A percentile compares a stretch with the other conserved stretches of the same genome.
These are phyloP conservation scores for Stachybotrys echinatus DNA, from an alignment of 2,329 filamentous ascomycete genomes.

Conservation along the genomic window DNA sequence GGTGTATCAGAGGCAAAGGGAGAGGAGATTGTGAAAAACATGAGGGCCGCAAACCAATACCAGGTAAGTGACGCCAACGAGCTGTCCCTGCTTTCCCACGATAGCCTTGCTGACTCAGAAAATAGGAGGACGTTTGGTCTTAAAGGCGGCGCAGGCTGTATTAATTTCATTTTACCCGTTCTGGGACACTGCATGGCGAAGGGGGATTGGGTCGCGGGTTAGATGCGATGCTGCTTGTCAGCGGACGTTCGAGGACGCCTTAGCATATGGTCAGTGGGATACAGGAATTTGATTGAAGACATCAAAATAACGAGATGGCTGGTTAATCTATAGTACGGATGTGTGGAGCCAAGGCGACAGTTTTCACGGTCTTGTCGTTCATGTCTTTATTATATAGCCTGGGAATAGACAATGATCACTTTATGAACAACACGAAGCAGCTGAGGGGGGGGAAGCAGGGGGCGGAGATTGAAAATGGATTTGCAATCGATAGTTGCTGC, in stretches of 20 bases:
- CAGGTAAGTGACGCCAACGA: slow-evolving; percentile 55
- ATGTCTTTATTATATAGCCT: no score
- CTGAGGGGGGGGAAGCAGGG: no score
- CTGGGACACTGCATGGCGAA: slow-evolving; percentile 13
- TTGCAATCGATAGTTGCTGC: no score
- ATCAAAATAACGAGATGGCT: not conserved
- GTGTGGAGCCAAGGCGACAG: no score
- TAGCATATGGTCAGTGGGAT: not conserved
- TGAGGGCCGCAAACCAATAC: slow-evolving; percentile 93
- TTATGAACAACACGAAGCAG: no score
- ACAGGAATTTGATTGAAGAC: not conserved
- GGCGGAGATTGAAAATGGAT: no score
- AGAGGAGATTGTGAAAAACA: slow-evolving; percentile 94
- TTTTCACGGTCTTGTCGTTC: no score
- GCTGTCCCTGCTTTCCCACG: not conserved
- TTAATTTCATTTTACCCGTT: slow-evolving; percentile 7
- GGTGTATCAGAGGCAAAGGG: slow-evolving; percentile 80
- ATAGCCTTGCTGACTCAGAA: not conserved
- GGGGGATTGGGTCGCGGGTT: slow-evolving; percentile 11
- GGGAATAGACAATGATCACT: no score
- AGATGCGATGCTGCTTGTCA: not conserved
- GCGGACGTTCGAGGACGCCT: not conserved
- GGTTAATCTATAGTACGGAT: not conserved
- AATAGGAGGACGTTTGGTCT: slow-evolving; percentile 68
- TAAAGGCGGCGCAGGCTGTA: slow-evolving; percentile 25